These are phyloP conservation scores for Amanita muscaria DNA, from an alignment of 768 basidiomycete species.

Conservation along the genomic window DNA sequence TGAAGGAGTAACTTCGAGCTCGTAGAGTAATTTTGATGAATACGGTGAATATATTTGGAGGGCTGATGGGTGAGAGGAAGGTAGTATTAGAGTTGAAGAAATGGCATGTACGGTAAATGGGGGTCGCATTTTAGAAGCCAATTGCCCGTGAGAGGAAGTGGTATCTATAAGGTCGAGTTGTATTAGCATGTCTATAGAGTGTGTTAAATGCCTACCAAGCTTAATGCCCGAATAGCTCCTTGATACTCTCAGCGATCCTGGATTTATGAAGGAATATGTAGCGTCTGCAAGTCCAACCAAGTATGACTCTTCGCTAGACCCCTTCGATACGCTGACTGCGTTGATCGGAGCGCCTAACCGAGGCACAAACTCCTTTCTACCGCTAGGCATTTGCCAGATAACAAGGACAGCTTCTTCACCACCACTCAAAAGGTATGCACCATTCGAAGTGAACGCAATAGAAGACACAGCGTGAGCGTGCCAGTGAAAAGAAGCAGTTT, in stretches of 20 bases:
- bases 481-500: conserved; percentile 89
- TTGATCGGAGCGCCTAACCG: conserved; percentile 83
- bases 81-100: conserved; percentile 74
- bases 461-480: conserved; percentile 91
- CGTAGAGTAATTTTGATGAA: conserved; percentile 62
- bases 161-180: conserved; percentile 27
- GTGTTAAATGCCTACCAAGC: conserved; percentile 43
- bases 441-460: conserved; percentile 80
- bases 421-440: conserved; percentile 86
- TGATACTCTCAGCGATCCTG: conserved; percentile 62
- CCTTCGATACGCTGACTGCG: conserved; percentile 51
- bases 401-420: conserved; percentile 96
- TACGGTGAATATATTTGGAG: conserved; percentile 81
- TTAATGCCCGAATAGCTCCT: conserved; percentile 71
- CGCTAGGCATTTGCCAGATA: conserved; percentile 89
- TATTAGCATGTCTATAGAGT: not conserved
- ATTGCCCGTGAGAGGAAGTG: conserved; percentile 20
- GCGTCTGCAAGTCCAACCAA: conserved; percentile 78
- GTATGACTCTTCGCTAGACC: conserved; percentile 73
- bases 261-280: conserved; percentile 64
- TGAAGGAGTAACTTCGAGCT: conserved; percentile 89
- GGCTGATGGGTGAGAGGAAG: conserved; percentile 93
- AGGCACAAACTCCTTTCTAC: conserved; percentile 87
- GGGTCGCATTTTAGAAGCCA: conserved; percentile 33
- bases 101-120: conserved; percentile 72